A percentile compares a stretch with the other conserved stretches of the same genome.
Conservation (phyloP, 2,329 filamentous ascomycete genomes). For the Apiospora koreana region DNA sequence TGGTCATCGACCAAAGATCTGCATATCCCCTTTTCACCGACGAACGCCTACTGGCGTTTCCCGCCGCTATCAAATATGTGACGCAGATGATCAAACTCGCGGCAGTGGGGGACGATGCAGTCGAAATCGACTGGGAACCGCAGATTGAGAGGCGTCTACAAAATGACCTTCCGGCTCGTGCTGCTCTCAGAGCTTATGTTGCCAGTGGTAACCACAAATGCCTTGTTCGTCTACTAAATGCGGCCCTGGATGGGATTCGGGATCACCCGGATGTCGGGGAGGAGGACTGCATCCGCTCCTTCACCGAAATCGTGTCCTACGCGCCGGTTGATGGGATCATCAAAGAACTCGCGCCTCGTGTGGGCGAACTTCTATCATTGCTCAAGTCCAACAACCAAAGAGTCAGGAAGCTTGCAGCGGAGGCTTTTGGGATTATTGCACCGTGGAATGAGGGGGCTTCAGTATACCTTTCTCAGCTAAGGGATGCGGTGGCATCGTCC, state of each 20-base stretch:
- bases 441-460: conserved; percentile 59
- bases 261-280: conserved; percentile 37
- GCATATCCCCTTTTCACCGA: conserved; percentile 41
- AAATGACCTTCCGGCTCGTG: conserved; percentile 66
- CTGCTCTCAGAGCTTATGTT: conserved; percentile 58
- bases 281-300: conserved; percentile 30
- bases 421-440: conserved; percentile 73
- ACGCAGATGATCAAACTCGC: conserved; percentile 53
- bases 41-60: conserved; percentile 56
- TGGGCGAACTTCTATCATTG: conserved; percentile 56
- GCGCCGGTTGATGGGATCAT: conserved; percentile 32
- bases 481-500: conserved; percentile 25
- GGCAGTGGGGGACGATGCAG: conserved; percentile 50
- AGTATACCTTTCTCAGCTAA: conserved; percentile 39
- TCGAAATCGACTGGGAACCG: conserved; percentile 83
- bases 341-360: conserved; percentile 42
- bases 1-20: conserved; percentile 42
- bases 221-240: conserved; percentile 49
- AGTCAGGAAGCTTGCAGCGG: conserved; percentile 66
- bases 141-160: conserved; percentile 73
- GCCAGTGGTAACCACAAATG: conserved; percentile 38
- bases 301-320: conserved; percentile 31
- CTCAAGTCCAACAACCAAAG: conserved; percentile 73
- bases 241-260: conserved; percentile 60
- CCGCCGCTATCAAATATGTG: conserved; percentile 70